Evolutionary conservation across 176 grass and related monocot genomes (phyloP).

Genomic region (Eleusine indica): DNA sequence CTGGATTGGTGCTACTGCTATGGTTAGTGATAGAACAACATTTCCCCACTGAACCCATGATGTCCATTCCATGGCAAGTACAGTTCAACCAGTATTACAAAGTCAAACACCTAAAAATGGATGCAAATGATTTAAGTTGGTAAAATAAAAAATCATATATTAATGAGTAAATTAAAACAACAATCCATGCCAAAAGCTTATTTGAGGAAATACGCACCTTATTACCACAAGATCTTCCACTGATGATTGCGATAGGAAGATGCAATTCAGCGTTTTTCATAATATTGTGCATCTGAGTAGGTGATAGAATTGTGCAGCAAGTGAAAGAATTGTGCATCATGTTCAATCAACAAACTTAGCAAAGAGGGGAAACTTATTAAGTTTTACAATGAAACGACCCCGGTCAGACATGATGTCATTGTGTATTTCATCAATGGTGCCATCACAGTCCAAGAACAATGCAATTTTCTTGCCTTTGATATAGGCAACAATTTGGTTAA

Average conservation of each 20-base stretch:
- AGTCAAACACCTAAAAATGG: slow-evolving; percentile 66
- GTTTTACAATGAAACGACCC: too few relatives aligned
- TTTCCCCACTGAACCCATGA: slow-evolving; percentile 61
- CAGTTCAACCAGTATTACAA: slow-evolving; percentile 72
- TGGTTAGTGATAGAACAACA: slow-evolving; percentile 10
- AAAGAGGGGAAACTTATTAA: too few relatives aligned
- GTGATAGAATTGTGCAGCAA: too few relatives aligned
- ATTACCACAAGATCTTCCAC: slow-evolving; percentile 65
- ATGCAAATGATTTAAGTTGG: background rate
- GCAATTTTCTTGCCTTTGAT: too few relatives aligned
- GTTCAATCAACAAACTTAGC: too few relatives aligned
- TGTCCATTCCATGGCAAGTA: slow-evolving; percentile 90
- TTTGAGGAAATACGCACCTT: slow-evolving; percentile 43
- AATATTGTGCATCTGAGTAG: too few relatives aligned
- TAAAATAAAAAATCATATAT: background rate
- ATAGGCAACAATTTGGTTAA: too few relatives aligned
- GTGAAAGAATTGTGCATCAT: too few relatives aligned
- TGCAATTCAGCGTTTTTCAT: slow-evolving; percentile 39
- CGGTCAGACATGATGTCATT: too few relatives aligned
- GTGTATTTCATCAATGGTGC: too few relatives aligned
- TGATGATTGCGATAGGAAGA: slow-evolving; percentile 79
- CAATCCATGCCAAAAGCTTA: background rate
- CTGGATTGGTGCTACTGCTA: background rate
- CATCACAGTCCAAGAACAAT: too few relatives aligned
- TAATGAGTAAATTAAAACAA: background rate